Evolutionary conservation across 768 basidiomycete genomes (phyloP), one percentile per base, ranked within the genome.

Genomic region (Leccinellum rugosiceps): DNA sequence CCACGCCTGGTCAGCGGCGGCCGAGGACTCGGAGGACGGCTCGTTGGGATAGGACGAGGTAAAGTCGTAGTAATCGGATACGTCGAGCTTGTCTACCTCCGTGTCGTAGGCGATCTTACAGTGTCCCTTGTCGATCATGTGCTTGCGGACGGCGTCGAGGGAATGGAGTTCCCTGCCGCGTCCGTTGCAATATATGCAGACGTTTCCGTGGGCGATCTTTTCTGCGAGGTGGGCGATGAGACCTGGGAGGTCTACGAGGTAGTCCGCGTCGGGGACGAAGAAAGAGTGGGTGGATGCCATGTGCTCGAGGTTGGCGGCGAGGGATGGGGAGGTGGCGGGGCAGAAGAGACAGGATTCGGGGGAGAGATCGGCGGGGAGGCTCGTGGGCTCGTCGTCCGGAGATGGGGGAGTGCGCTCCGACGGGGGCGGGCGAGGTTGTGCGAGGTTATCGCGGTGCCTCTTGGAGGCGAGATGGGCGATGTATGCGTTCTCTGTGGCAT

Each of bases 21-120:
- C 11, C 23, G 23, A 11, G n/a, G 61, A 68, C 51, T 62, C 25
- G 0, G 15, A 10, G 28, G 7, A 26, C 4, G 10, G 3, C 1
- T 78, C 77, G 10, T 75, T 75, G 0, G 90, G 89, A 68, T 96
- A 96, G 11, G 90, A 92, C 1, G 78, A 71, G 0, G 86, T 80
- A 71, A 96, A 98, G 72, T 97, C 94, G 75, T 98, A 99, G 69
- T 80, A 98, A 63, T 98, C 95, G 0, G 94, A 91, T 6, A 96
- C 62, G 63, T 96, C 95, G 52, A 95, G 82, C 43, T 86, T 83
- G 67, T 98, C 93, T 38, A 76, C 68, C 64, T 91, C 86, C 1
- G 81, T 74, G 57, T 94, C 92, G 72, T 96, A 98, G 0, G 92
- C 89, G 61, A 99, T 85, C 75, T 97, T 98, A 81, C 95, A 98